Conservation (phyloP, 768 basidiomycete genomes). For the Russula sp. region DNA sequence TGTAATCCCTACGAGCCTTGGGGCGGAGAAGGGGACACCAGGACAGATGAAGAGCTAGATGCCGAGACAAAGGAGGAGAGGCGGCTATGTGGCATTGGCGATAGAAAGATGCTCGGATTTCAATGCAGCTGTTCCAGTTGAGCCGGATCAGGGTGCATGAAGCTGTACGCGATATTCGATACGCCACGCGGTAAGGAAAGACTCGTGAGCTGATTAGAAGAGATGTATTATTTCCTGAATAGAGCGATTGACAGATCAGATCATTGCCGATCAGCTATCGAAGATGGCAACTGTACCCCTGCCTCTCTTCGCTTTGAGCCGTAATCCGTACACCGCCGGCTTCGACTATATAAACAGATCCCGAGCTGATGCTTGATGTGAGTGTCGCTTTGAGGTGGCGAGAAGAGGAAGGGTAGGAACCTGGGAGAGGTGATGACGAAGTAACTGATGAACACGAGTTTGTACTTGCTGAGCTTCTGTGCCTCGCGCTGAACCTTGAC, state of each 20-base stretch:
- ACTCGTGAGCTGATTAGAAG: background rate
- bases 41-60: slow-evolving; percentile 41
- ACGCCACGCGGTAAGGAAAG: background rate
- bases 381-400: too few species aligned
- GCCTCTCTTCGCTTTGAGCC: too few species aligned
- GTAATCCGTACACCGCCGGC: too few species aligned
- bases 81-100: slow-evolving; percentile 73
- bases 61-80: slow-evolving; percentile 64
- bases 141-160: slow-evolving; percentile 11
- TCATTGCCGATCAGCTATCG: too few species aligned
- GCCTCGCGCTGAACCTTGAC: slow-evolving; percentile 72
- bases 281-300: too few species aligned
- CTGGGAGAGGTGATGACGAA: slow-evolving; percentile 32
- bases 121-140: slow-evolving; percentile 92
- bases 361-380: background rate
- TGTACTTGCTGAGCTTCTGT: slow-evolving; percentile 72
- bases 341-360: background rate
- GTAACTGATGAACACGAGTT: slow-evolving; percentile 47
- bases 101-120: slow-evolving; percentile 73
- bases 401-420: too few species aligned
- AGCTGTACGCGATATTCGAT: background rate
- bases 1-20: slow-evolving; percentile 79
- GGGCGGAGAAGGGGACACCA: slow-evolving; percentile 64
- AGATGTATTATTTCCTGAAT: background rate
- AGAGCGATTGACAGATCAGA: background rate